These are phyloP conservation scores for Puccinia novopanici DNA, from an alignment of 1,284 basidiomycete genomes.

Conservation along the genomic window DNA sequence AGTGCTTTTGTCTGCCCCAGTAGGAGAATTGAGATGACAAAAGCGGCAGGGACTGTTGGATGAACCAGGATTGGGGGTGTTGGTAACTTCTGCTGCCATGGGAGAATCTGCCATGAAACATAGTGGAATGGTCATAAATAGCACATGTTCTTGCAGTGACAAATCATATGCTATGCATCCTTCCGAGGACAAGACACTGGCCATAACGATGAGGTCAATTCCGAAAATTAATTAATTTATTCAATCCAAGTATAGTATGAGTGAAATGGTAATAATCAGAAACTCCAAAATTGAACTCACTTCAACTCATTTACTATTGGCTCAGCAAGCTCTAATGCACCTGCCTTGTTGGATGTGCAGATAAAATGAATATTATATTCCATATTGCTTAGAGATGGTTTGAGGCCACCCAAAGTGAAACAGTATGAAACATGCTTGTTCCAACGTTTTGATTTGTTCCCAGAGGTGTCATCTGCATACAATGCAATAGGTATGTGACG, in stretches of 20 bases:
- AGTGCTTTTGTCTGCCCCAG: neutral
- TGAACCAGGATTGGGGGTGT: conserved; percentile 1
- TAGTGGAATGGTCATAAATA: neutral
- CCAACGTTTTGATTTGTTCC: neutral
- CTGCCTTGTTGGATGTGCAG: neutral
- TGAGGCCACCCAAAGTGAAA: neutral
- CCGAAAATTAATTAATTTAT: too few species aligned
- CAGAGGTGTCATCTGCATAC: neutral
- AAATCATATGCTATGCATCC: neutral
- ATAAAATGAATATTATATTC: neutral
- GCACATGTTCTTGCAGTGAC: neutral
- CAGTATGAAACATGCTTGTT: neutral
- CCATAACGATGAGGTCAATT: too few species aligned
- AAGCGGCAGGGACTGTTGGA: neutral
- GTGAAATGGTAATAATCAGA: too few species aligned
- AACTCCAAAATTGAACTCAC: too few species aligned
- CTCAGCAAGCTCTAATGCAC: neutral
- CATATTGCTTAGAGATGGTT: neutral
- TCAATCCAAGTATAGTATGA: too few species aligned
- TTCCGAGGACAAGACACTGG: too few species aligned
- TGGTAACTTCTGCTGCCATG: conserved; percentile 1
- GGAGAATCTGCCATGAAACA: conserved; percentile 6
- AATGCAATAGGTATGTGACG: neutral
- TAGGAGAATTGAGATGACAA: neutral
- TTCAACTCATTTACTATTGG: too few species aligned